Percentiles rank a stretch among this genome's conserved stretches.
phyloP scores from a whole-genome alignment of 2,329 filamentous ascomycete species.

The Xylaria digitata region DNA sequence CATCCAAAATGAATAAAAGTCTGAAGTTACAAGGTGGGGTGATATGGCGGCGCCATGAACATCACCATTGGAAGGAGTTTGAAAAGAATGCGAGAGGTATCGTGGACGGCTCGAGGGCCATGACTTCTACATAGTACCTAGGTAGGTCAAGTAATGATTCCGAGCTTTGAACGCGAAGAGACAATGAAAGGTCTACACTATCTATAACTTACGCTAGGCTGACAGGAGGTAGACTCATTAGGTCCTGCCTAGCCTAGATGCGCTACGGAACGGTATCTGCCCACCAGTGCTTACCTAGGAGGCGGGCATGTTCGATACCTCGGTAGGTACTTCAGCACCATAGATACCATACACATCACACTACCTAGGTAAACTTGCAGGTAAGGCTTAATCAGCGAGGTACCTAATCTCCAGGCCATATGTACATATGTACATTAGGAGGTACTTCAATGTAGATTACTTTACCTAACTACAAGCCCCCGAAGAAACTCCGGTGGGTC shows the following conservation, averaged over 20 bases:
- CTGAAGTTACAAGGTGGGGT: constrained; percentile 9
- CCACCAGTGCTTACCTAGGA: too few relatives aligned
- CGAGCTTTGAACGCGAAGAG: constrained; percentile 35
- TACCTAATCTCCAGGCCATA: neutral
- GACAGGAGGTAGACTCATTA: too few relatives aligned
- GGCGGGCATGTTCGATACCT: too few relatives aligned
- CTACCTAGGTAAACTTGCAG: too few relatives aligned
- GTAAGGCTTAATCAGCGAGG: too few relatives aligned
- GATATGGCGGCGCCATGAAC: constrained; percentile 10
- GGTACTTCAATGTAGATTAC: too few relatives aligned
- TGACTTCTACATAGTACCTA: constrained; percentile 11
- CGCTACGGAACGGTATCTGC: neutral
- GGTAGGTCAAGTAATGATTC: neutral
- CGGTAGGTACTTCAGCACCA: too few relatives aligned
- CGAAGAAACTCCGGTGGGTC: constrained; percentile 6
- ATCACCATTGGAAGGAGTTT: constrained; percentile 25
- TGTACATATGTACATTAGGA: too few relatives aligned
- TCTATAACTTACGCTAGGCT: neutral
- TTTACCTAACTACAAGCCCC: neutral
- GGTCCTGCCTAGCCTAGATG: too few relatives aligned
- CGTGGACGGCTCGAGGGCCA: constrained; percentile 25
- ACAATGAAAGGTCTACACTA: constrained; percentile 31
- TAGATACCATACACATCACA: too few relatives aligned
- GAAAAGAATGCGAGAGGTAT: constrained; percentile 8
- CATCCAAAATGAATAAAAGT: constrained; percentile 7